Evolutionary conservation across 2,329 filamentous ascomycete species (phyloP).

Genomic region (Fusarium mundagurra): DNA sequence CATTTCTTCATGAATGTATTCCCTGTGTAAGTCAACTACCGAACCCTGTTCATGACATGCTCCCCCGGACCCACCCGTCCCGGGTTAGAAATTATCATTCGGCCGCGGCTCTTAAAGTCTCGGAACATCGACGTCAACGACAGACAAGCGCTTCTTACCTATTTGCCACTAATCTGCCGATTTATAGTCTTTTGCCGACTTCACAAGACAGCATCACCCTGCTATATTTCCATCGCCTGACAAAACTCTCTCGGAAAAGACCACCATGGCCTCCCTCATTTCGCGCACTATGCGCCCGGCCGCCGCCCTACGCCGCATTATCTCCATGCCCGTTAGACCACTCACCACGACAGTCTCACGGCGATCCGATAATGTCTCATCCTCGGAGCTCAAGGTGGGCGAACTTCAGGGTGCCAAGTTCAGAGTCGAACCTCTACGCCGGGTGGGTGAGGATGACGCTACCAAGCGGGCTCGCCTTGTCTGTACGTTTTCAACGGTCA

Average conservation of each 20-base stretch:
- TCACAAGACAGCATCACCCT: not conserved
- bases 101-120: slow-evolving; percentile 33
- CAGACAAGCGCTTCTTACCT: not conserved
- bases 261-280: slow-evolving; percentile 35
- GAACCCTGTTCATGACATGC: not conserved
- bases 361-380: slow-evolving; percentile 28
- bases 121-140: slow-evolving; percentile 36
- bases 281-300: slow-evolving; percentile 37
- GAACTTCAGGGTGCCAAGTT: slow-evolving; percentile 89
- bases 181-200: not conserved
- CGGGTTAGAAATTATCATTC: slow-evolving; percentile 31
- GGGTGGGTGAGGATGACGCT: slow-evolving; percentile 81
- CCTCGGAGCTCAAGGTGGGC: slow-evolving; percentile 77
- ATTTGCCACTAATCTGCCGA: slow-evolving; percentile 12
- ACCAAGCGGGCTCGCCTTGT: slow-evolving; percentile 90
- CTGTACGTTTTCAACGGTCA: slow-evolving; percentile 56
- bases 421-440: slow-evolving; percentile 87
- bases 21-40: not conserved
- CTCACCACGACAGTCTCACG: slow-evolving; percentile 36
- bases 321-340: slow-evolving; percentile 30
- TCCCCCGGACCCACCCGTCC: slow-evolving; percentile 36
- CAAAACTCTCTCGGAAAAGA: not conserved
- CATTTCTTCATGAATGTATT: not conserved
- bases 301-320: slow-evolving; percentile 28
- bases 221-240: not conserved